Percentiles rank a stretch among this genome's conserved stretches.
Conservation (phyloP, 495 filamentous ascomycete species). For the Penicillium crystallinum region DNA sequence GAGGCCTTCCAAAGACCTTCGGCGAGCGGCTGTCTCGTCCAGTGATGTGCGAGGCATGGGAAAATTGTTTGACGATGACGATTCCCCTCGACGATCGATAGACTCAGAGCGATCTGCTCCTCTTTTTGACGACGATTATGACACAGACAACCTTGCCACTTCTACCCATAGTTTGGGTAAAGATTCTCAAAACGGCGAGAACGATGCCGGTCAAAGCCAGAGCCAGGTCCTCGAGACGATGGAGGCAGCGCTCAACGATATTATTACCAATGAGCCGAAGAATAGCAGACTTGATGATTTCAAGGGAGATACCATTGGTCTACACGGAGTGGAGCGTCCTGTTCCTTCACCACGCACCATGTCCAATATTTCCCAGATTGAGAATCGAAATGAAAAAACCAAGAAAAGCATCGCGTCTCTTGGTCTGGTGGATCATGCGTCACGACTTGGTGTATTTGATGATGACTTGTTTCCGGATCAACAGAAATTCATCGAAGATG, state of each 20-base stretch:
- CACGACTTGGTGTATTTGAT: conserved; percentile 84
- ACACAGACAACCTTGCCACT: conserved; percentile 55
- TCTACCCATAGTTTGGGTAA: conserved; percentile 55
- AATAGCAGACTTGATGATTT: conserved; percentile 60
- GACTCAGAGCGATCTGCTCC: conserved; percentile 50
- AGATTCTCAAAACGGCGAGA: conserved; percentile 46
- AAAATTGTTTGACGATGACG: conserved; percentile 43
- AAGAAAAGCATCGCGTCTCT: conserved; percentile 87
- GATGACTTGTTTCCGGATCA: conserved; percentile 93
- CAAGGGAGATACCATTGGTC: conserved; percentile 36
- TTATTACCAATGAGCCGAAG: conserved; percentile 74
- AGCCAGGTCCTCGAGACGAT: conserved; percentile 77
- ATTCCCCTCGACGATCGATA: conserved; percentile 50
- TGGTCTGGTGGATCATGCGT: conserved; percentile 76
- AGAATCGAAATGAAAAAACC: conserved; percentile 47
- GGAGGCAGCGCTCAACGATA: conserved; percentile 91
- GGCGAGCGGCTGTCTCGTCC: conserved; percentile 54
- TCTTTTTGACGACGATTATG: conserved; percentile 63
- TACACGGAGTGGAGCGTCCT: conserved; percentile 42
- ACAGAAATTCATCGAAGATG: conserved; percentile 78
- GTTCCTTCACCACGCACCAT: conserved; percentile 51
- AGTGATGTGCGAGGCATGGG: conserved; percentile 47
- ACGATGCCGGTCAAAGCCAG: conserved; percentile 42
- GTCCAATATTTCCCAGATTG: conserved; percentile 45
- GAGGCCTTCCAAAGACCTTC: conserved; percentile 42